Conservation (phyloP, 805 yeast species). For the Wickerhamiella australiensis region DNA sequence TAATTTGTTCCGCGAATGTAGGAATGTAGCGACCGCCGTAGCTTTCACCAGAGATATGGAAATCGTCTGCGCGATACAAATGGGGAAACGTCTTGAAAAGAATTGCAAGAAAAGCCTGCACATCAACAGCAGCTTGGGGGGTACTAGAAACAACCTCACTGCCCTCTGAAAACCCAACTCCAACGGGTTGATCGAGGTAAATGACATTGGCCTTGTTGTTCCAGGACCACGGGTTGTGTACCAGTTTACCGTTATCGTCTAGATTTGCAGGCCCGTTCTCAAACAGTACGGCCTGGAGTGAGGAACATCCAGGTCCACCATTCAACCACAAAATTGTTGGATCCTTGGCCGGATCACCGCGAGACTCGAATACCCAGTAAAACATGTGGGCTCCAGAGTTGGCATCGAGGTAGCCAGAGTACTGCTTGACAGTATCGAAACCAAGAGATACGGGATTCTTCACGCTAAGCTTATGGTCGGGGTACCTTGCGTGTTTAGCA, state of each 20-base stretch:
- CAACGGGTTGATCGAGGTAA: conserved; percentile 87
- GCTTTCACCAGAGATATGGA: conserved; percentile 89
- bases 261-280: conserved; percentile 85
- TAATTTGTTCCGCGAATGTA: conserved; percentile 48
- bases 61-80: conserved; percentile 37
- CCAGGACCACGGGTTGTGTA: conserved; percentile 78
- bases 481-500: conserved; percentile 13
- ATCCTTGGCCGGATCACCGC: conserved; percentile 75
- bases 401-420: conserved; percentile 60
- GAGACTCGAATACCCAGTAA: conserved; percentile 87
- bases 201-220: conserved; percentile 80
- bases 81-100: conserved; percentile 79
- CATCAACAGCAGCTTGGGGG: conserved; percentile 77
- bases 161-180: conserved; percentile 83
- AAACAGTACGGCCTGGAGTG: conserved; percentile 77
- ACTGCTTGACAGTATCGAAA: conserved; percentile 51
- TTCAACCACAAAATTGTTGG: conserved; percentile 86
- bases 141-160: conserved; percentile 53
- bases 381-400: conserved; percentile 66
- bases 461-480: conserved; percentile 15
- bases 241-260: conserved; percentile 51
- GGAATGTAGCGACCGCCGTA: conserved; percentile 95
- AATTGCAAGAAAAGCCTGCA: conserved; percentile 67
- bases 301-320: conserved; percentile 96
- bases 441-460: conserved; percentile 16